Percentiles rank a stretch among this genome's conserved stretches.
Evolutionary conservation across 225 moss, liverwort and hornwort genomes (phyloP).

Genomic region (Pseudoscleropodium purum): DNA sequence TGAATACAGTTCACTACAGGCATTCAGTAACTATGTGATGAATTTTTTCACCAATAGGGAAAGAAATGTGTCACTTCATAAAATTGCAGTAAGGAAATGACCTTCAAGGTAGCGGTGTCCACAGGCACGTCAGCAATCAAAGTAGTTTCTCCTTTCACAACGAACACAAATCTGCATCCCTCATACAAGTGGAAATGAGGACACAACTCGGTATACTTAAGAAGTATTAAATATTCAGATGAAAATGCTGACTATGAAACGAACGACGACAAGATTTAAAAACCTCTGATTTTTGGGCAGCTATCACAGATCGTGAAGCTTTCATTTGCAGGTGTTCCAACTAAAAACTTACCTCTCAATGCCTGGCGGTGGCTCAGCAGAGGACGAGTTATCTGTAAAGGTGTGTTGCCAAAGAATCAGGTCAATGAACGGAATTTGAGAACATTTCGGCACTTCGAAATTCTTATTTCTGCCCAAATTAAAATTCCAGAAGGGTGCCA

Average conservation of each 20-base stretch:
- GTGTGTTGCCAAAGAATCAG: not conserved
- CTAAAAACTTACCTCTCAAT: slow-evolving; percentile 58
- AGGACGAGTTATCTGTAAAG: slow-evolving; percentile 68
- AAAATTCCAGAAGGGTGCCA: not conserved
- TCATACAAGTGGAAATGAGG: not conserved
- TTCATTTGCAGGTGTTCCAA: not conserved
- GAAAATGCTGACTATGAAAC: not conserved
- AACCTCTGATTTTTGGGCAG: not conserved
- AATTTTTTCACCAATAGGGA: not conserved
- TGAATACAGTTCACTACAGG: not conserved
- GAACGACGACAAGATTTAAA: not conserved
- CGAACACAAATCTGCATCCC: slow-evolving; percentile 72
- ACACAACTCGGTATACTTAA: not conserved
- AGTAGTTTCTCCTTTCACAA: slow-evolving; percentile 64
- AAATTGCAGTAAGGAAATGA: not conserved
- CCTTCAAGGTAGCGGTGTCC: slow-evolving; percentile 22
- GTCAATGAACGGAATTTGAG: not conserved
- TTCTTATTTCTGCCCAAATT: not conserved
- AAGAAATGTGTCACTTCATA: not conserved
- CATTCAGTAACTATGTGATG: not conserved
- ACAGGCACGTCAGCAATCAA: slow-evolving; percentile 17
- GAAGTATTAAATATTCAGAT: not conserved
- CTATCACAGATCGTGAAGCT: not conserved
- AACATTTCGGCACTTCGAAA: not conserved
- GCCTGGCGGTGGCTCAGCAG: slow-evolving; percentile 50